A percentile compares a stretch with the other conserved stretches of the same genome.
Evolutionary conservation across 192 early-diverging fungal genomes (phyloP).

Genomic region (Backusella psychrophila): DNA sequence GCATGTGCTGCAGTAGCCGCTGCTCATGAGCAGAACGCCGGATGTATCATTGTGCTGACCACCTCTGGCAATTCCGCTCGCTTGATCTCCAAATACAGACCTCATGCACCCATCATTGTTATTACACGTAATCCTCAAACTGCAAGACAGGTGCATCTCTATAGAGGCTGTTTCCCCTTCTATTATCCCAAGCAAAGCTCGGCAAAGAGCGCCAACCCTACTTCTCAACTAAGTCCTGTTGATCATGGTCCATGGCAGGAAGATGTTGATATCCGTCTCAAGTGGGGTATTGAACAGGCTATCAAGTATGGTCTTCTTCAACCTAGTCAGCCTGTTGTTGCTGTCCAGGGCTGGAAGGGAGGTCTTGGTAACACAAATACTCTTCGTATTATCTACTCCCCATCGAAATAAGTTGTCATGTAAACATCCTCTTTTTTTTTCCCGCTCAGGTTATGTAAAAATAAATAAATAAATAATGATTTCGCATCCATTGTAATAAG

Average conservation of each 20-base stretch:
- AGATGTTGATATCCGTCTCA: conserved; percentile 77
- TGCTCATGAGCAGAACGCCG: conserved; percentile 79
- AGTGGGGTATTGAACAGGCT: conserved; percentile 74
- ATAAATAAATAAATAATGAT: background rate
- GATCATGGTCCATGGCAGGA: conserved; percentile 72
- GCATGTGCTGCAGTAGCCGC: conserved; percentile 87
- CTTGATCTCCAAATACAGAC: conserved; percentile 92
- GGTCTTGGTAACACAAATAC: conserved; percentile 84
- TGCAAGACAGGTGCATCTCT: conserved; percentile 74
- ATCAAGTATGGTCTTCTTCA: conserved; percentile 59
- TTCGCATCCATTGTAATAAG: background rate
- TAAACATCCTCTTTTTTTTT: background rate
- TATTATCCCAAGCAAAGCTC: conserved; percentile 52
- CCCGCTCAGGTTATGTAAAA: background rate
- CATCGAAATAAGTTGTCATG: conserved; percentile 7
- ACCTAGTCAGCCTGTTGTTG: conserved; percentile 67
- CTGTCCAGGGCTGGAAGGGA: conserved; percentile 77
- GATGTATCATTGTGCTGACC: conserved; percentile 86
- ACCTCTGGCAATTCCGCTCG: conserved; percentile 89
- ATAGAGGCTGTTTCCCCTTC: conserved; percentile 81
- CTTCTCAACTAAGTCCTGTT: conserved; percentile 34
- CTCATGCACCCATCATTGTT: conserved; percentile 87
- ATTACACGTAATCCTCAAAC: conserved; percentile 80
- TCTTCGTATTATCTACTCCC: conserved; percentile 69
- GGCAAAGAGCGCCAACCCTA: background rate